These are phyloP conservation scores for Austropuccinia psidii DNA, from an alignment of 1,284 basidiomycete genomes.

Conservation along the genomic window DNA sequence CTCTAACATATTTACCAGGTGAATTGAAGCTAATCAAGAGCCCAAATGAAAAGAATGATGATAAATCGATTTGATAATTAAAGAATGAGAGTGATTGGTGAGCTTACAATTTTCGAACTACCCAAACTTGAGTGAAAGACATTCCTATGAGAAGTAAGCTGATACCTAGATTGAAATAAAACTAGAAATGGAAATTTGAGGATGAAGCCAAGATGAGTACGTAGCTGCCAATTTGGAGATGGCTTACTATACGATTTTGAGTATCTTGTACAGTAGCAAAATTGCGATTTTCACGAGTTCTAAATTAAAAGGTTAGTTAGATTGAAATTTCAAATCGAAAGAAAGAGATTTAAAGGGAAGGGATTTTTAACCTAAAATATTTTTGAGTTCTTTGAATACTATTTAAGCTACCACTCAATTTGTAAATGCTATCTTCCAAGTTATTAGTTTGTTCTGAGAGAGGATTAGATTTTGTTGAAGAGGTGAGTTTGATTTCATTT, in stretches of 20 bases:
- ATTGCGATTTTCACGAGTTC: constrained; percentile 67
- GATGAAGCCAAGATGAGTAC: not conserved
- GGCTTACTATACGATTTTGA: constrained; percentile 47
- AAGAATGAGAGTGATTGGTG: not conserved
- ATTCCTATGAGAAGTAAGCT: constrained; percentile 28
- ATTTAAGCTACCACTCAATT: constrained; percentile 72
- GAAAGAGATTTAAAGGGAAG: not conserved
- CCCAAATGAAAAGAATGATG: not conserved
- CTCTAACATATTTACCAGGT: constrained; percentile 34
- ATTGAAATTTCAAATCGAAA: constrained; percentile 3
- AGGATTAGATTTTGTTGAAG: constrained; percentile 60
- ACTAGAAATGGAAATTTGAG: constrained; percentile 5
- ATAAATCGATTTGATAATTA: not conserved
- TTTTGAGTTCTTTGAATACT: constrained; percentile 84
- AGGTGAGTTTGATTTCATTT: constrained; percentile 77
- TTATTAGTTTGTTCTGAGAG: constrained; percentile 81
- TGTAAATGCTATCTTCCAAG: constrained; percentile 85
- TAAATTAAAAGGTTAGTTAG: constrained; percentile 57
- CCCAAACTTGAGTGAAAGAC: constrained; percentile 37
- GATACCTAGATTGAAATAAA: constrained; percentile 33
- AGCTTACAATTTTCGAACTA: constrained; percentile 36
- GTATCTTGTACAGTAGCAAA: constrained; percentile 71
- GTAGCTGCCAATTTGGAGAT: not conserved
- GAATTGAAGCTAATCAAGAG: constrained; percentile 30
- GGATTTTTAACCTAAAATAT: constrained; percentile 49